Percentiles rank a stretch among this genome's conserved stretches.
Conservation (phyloP, 2,329 filamentous ascomycete genomes). For the Fusarium ambrosium region DNA sequence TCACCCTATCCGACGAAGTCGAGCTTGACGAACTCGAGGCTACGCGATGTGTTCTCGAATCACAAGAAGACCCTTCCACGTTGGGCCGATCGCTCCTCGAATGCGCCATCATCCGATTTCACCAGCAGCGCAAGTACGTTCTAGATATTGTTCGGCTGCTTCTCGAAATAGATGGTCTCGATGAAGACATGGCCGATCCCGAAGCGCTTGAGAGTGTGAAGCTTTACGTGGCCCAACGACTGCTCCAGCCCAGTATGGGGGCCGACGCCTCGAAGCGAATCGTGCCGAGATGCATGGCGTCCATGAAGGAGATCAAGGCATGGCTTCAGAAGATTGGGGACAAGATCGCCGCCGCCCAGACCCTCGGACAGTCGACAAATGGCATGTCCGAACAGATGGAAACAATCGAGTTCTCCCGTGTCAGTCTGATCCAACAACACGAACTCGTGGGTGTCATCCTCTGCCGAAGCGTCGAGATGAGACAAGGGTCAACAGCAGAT, state of each 20-base stretch:
- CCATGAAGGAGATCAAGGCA: conserved; percentile 81
- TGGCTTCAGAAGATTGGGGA: conserved; percentile 84
- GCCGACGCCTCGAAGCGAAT: conserved; percentile 67
- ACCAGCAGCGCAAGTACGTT: conserved; percentile 85
- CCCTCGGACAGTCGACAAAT: conserved; percentile 75
- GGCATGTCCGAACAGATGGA: conserved; percentile 75
- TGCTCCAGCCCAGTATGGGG: conserved; percentile 52
- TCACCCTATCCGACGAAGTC: conserved; percentile 88
- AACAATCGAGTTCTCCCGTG: conserved; percentile 82
- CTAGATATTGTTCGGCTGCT: conserved; percentile 88
- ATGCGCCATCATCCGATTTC: conserved; percentile 87
- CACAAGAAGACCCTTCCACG: conserved; percentile 75
- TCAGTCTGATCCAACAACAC: conserved; percentile 88
- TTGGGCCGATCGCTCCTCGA: conserved; percentile 81
- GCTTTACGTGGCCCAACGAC: conserved; percentile 51
- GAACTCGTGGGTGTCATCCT: conserved; percentile 88
- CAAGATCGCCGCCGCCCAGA: conserved; percentile 78
- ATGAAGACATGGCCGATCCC: conserved; percentile 66
- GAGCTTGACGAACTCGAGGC: conserved; percentile 92
- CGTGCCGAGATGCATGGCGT: conserved; percentile 79
- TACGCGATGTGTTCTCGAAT: conserved; percentile 80
- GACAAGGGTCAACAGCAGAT: conserved; percentile 77
- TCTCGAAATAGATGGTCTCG: conserved; percentile 71
- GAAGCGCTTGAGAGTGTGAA: conserved; percentile 51
- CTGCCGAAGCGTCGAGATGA: conserved; percentile 81